Base-by-base conservation (phyloP, 192 early-diverging fungal species). In the Gigaspora rosea region DNA sequence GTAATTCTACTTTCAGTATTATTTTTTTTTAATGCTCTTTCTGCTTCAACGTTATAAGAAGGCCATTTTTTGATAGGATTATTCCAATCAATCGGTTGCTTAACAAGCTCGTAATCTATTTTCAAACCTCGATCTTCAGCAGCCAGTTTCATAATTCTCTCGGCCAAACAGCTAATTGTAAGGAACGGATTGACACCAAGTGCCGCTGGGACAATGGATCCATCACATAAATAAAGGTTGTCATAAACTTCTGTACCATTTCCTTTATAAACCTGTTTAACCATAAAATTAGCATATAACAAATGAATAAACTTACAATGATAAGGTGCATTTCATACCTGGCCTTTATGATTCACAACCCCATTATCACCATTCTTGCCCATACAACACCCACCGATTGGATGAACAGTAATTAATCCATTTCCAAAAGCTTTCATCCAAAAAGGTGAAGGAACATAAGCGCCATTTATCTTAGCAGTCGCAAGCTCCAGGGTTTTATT, bases 171-270 rank as follows among this genome's bases (percentile, higher is more conserved):
- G 57, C 77, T 80, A 52, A 86, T 86, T 10, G 85, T 86, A 36
- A 85, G 76, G 73, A 85, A 85, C 5, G 85, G 85, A 80, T 86
- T 86, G 3, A 86, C 83, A 10, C 82, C 85, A 47, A 86, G 70
- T 10, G 82, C 78, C 36, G 78, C 85, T 52, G 85, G 85, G 65
- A 86, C 79, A 12, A 84, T 79, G 4, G 84, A 74, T 33, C 85
- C 85, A 69, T 85, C 84, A 79, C 82, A 83, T 48, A 86, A 73
- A 64, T 86, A 86, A 4, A 86, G 57, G 9, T 82, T 80, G 27
- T 86, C 78, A 32, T 86, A 77, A 36, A 86, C 85, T 59, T 85
- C 79, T 27, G 56, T 71, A 7, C 79, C 75, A 9, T 79, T 76
- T 0, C 79, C 82, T 46, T 69, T 82, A 36, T 80, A 85, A 20